Percentiles rank a stretch among this genome's conserved stretches.
Conservation (phyloP, 768 basidiomycete genomes). For the Kockovaella imperatae region DNA sequence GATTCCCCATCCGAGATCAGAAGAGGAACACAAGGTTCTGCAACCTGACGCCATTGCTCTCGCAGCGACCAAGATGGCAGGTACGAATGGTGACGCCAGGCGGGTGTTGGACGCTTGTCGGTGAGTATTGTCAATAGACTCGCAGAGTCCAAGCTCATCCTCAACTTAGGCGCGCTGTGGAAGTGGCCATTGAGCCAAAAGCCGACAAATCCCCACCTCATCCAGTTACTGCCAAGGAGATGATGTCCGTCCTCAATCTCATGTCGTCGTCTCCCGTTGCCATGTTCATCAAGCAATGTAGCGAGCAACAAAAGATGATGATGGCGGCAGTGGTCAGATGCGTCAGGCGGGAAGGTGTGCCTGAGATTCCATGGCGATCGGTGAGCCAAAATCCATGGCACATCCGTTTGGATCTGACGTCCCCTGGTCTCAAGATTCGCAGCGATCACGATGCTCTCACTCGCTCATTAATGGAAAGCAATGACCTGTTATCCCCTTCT, state of each 20-base stretch:
- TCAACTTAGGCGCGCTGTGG: slow-evolving; percentile 65
- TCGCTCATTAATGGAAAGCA: slow-evolving; percentile 55
- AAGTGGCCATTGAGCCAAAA: slow-evolving; percentile 54
- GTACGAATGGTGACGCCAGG: slow-evolving; percentile 88
- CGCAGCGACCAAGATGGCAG: slow-evolving; percentile 68
- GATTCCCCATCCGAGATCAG: slow-evolving; percentile 48
- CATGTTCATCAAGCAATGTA: slow-evolving; percentile 69
- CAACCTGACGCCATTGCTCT: slow-evolving; percentile 71
- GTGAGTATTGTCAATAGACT: slow-evolving; percentile 44
- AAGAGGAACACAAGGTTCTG: slow-evolving; percentile 50
- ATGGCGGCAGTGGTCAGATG: slow-evolving; percentile 74
- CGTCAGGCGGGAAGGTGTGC: slow-evolving; percentile 71
- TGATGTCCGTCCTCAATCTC: slow-evolving; percentile 67
- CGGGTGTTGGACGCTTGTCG: slow-evolving; percentile 88
- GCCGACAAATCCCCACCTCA: slow-evolving; percentile 43
- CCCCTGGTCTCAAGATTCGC: slow-evolving; percentile 57
- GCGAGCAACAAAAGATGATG: slow-evolving; percentile 82
- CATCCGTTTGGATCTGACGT: background rate
- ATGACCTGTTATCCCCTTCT: slow-evolving; percentile 57
- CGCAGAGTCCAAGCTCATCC: background rate
- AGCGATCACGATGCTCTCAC: slow-evolving; percentile 68
- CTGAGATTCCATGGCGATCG: slow-evolving; percentile 78
- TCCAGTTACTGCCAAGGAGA: slow-evolving; percentile 62
- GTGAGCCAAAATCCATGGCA: slow-evolving; percentile 47
- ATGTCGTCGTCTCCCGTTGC: slow-evolving; percentile 90